Conservation (phyloP, 345 rosid genomes). For the Salix caprea region DNA sequence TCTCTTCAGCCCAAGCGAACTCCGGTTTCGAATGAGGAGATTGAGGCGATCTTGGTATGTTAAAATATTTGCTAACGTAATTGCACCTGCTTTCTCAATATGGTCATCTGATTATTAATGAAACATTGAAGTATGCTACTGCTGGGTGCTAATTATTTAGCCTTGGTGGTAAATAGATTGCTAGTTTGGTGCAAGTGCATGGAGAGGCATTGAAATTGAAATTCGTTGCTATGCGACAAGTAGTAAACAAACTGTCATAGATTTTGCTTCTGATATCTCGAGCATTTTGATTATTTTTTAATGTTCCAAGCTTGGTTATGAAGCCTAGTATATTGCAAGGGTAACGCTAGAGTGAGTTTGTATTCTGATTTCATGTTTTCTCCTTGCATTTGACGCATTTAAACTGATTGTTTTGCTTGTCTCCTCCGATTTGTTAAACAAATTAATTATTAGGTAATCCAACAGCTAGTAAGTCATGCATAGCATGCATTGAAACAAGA, state of each 20-base stretch:
- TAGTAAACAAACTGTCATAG: too few relatives aligned
- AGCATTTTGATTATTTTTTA: too few relatives aligned
- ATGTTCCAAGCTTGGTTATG: too few relatives aligned
- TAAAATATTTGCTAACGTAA: neutral
- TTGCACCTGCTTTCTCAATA: neutral
- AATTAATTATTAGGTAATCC: too few relatives aligned
- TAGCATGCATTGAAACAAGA: neutral
- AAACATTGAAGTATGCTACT: neutral
- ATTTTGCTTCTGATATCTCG: too few relatives aligned
- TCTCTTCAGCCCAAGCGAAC: constrained; percentile 83
- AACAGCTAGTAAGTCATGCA: too few relatives aligned
- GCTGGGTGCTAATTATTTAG: neutral
- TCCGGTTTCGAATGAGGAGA: constrained; percentile 75
- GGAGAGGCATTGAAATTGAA: neutral
- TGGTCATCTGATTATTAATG: neutral
- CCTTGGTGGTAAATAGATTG: neutral
- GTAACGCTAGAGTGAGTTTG: too few relatives aligned
- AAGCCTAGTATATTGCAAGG: too few relatives aligned
- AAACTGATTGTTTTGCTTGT: too few relatives aligned
- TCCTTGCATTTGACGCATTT: too few relatives aligned
- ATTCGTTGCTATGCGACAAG: neutral
- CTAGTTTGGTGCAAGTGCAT: neutral
- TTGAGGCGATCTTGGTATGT: constrained; percentile 76
- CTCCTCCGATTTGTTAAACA: too few relatives aligned
- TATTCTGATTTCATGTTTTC: too few relatives aligned